Conservation (phyloP, 164 flowering plant genomes). For the Houttuynia cordata region DNA sequence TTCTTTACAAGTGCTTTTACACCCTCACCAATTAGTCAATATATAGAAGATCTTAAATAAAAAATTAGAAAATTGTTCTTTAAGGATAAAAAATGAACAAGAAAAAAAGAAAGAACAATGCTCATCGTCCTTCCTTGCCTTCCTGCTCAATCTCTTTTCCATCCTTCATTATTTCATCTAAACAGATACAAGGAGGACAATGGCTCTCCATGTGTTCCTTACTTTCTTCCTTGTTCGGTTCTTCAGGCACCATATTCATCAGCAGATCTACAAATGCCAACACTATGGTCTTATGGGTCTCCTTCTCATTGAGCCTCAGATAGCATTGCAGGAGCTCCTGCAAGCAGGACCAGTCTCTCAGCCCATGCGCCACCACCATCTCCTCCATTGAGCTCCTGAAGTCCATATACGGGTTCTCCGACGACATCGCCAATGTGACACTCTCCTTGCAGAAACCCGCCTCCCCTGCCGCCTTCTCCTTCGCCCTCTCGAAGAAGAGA, state of each 20-base stretch:
- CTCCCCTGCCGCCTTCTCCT: background rate
- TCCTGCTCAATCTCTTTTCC: background rate
- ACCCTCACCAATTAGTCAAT: background rate
- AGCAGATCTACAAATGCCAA: conserved; percentile 13
- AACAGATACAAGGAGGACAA: conserved; percentile 5
- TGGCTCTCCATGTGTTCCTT: background rate
- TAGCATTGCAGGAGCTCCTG: conserved; percentile 54
- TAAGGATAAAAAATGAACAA: background rate
- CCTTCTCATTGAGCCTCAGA: conserved; percentile 42
- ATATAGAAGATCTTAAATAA: background rate
- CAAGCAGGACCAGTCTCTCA: conserved; percentile 48
- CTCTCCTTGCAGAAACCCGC: conserved; percentile 24
- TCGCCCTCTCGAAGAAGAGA: conserved; percentile 1
- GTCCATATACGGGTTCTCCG: conserved; percentile 47
- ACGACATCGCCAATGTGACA: conserved; percentile 40
- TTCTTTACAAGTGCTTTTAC: background rate
- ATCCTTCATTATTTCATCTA: background rate
- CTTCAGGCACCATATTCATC: conserved; percentile 4
- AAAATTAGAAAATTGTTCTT: background rate
- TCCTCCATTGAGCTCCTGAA: conserved; percentile 68
- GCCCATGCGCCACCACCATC: conserved; percentile 56
- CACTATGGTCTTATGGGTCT: conserved; percentile 11
- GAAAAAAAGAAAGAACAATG: background rate
- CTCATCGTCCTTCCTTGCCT: background rate
- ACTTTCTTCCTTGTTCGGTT: background rate